Evolutionary conservation across 1,284 basidiomycete genomes (phyloP).

Genomic region (Moesziomyces sp.): DNA sequence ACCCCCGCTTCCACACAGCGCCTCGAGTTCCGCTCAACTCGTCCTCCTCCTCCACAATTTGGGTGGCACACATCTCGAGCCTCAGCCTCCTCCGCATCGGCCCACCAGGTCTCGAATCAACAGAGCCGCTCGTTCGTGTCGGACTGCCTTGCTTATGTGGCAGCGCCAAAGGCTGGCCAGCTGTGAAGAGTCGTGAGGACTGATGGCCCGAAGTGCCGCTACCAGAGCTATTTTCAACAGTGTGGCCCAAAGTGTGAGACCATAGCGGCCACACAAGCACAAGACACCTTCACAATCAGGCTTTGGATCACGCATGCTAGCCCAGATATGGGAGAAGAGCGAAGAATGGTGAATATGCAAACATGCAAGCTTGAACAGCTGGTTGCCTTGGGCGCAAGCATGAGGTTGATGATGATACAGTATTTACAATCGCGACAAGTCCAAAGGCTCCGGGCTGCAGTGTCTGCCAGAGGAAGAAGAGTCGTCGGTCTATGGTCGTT

Average conservation of each 20-base stretch:
- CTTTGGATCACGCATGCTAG: too few species aligned
- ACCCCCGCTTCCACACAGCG: not conserved
- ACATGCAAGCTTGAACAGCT: not conserved
- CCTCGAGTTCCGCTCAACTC: not conserved
- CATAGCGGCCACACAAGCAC: too few species aligned
- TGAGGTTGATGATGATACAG: constrained; percentile 19
- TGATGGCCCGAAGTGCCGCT: too few species aligned
- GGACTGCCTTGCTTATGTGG: too few species aligned
- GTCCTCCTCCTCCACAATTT: not conserved
- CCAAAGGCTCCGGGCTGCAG: not conserved
- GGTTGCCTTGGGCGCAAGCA: not conserved
- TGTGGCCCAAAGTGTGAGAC: too few species aligned
- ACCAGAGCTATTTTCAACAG: not conserved
- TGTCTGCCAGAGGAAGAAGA: not conserved
- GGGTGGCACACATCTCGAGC: too few species aligned
- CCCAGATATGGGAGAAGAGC: not conserved
- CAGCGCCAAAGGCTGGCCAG: too few species aligned
- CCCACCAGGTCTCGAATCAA: too few species aligned
- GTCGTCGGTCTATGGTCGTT: constrained; percentile 2
- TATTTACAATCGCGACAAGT: constrained; percentile 19
- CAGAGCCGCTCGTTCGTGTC: too few species aligned
- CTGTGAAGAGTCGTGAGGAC: too few species aligned
- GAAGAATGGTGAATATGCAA: constrained; percentile 20
- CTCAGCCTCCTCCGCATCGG: too few species aligned
- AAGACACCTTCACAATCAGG: too few species aligned